These are phyloP conservation scores for Fusarium tanahbumbuense DNA, from an alignment of 2,329 filamentous ascomycete species.

Conservation along the genomic window DNA sequence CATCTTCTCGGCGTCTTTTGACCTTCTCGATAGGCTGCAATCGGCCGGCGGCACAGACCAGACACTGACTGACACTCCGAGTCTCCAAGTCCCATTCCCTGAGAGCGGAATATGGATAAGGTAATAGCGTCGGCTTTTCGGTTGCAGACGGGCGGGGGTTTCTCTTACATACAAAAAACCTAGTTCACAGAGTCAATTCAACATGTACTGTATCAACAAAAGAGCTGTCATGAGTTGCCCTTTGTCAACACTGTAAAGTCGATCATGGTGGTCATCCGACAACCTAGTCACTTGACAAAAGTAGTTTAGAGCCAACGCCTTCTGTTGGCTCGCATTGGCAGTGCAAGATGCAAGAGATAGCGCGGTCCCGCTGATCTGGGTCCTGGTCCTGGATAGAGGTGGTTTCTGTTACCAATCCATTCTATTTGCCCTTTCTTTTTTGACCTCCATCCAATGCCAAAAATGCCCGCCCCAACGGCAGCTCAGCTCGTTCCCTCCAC, in stretches of 20 bases:
- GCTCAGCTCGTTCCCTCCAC: constrained; percentile 21
- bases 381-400: constrained; percentile 13
- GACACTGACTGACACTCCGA: background rate
- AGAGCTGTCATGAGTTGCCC: constrained; percentile 19
- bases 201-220: background rate
- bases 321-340: constrained; percentile 18
- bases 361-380: constrained; percentile 33
- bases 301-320: constrained; percentile 4
- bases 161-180: constrained; percentile 17
- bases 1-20: constrained; percentile 29
- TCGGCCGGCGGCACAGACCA: constrained; percentile 41
- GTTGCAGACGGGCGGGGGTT: constrained; percentile 33
- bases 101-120: constrained; percentile 39
- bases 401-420: constrained; percentile 36
- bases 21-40: constrained; percentile 41
- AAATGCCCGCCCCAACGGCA: constrained; percentile 35
- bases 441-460: constrained; percentile 11
- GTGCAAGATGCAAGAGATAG: constrained; percentile 8
- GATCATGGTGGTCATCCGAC: constrained; percentile 36
- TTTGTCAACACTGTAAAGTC: constrained; percentile 24
- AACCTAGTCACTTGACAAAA: constrained; percentile 24
- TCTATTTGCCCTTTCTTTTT: constrained; percentile 15
- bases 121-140: constrained; percentile 41
- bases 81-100: constrained; percentile 18
- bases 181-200: background rate